A percentile compares a stretch with the other conserved stretches of the same genome.
These are phyloP conservation scores for Ogataea allantospora DNA, from an alignment of 805 yeast genomes.

Conservation along the genomic window DNA sequence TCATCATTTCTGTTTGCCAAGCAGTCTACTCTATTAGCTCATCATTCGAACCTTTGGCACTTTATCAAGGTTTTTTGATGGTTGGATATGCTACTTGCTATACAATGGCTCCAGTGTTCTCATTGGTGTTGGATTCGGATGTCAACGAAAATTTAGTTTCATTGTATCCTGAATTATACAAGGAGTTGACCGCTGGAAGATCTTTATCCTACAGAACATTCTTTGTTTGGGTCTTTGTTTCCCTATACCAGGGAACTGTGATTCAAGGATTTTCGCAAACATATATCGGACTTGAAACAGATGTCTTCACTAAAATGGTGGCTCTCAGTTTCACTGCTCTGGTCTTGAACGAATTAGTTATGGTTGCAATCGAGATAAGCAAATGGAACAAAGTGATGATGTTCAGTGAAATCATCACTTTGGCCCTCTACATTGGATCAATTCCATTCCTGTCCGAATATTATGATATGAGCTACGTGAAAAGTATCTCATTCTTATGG, in stretches of 20 bases:
- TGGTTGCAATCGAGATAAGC: slow-evolving; percentile 91
- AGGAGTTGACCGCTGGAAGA: slow-evolving; percentile 84
- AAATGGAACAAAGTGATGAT: slow-evolving; percentile 88
- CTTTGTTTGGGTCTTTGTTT: slow-evolving; percentile 85
- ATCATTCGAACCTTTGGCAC: slow-evolving; percentile 86
- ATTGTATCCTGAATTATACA: slow-evolving; percentile 90
- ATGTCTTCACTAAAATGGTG: slow-evolving; percentile 71
- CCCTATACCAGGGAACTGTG: slow-evolving; percentile 86
- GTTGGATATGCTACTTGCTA: slow-evolving; percentile 97
- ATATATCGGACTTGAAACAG: slow-evolving; percentile 59
- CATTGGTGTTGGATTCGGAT: slow-evolving; percentile 86
- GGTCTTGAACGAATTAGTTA: slow-evolving; percentile 78
- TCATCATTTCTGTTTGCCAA: slow-evolving; percentile 90
- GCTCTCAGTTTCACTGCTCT: slow-evolving; percentile 79
- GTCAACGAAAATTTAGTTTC: slow-evolving; percentile 86
- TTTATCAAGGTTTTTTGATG: slow-evolving; percentile 96
- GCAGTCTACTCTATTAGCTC: slow-evolving; percentile 89
- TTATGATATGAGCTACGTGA: slow-evolving; percentile 67
- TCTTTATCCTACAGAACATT: slow-evolving; percentile 85
- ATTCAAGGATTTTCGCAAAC: slow-evolving; percentile 81
- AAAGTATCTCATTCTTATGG: slow-evolving; percentile 62
- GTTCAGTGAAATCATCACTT: slow-evolving; percentile 66
- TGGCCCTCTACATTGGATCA: slow-evolving; percentile 63
- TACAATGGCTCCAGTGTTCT: slow-evolving; percentile 98
- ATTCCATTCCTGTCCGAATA: slow-evolving; percentile 88